These are phyloP conservation scores for Chaetomidium leptoderma DNA, from an alignment of 495 filamentous ascomycete genomes.

Conservation along the genomic window DNA sequence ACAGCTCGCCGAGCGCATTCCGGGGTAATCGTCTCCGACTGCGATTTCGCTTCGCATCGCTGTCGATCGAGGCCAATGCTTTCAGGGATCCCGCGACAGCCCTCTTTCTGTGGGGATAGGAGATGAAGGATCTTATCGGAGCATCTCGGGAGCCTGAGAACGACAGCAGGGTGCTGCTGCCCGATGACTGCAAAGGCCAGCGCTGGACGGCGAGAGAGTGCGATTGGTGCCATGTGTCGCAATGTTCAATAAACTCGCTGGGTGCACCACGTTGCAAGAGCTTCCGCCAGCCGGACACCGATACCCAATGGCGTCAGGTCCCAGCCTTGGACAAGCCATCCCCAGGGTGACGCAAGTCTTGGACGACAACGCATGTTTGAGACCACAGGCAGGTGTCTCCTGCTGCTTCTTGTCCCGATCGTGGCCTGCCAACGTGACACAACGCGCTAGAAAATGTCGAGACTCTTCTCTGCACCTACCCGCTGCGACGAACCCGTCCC, in stretches of 20 bases:
- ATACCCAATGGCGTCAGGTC: neutral
- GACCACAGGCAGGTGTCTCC: neutral
- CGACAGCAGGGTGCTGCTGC: too few species aligned
- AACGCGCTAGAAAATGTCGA: neutral
- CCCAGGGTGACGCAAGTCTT: neutral
- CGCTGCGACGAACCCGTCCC: neutral
- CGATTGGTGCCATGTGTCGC: slow-evolving; percentile 8
- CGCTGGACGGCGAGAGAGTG: too few species aligned
- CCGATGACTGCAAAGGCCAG: too few species aligned
- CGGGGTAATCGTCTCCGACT: neutral
- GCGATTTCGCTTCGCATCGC: neutral
- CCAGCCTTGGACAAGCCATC: neutral
- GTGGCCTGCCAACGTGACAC: neutral
- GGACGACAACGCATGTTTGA: neutral
- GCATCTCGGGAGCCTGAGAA: neutral
- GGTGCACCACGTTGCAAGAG: slow-evolving; percentile 1
- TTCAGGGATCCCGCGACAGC: neutral
- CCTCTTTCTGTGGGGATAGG: slow-evolving; percentile 6
- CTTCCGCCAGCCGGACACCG: neutral
- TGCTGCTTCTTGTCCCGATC: neutral
- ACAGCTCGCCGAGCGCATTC: slow-evolving; percentile 8
- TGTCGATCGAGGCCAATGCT: slow-evolving; percentile 8
- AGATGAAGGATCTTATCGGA: neutral
- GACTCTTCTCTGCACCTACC: neutral
- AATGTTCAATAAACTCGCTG: neutral